These are phyloP conservation scores for Scorias spongiosa DNA, from an alignment of 2,329 filamentous ascomycete genomes.

Conservation along the genomic window DNA sequence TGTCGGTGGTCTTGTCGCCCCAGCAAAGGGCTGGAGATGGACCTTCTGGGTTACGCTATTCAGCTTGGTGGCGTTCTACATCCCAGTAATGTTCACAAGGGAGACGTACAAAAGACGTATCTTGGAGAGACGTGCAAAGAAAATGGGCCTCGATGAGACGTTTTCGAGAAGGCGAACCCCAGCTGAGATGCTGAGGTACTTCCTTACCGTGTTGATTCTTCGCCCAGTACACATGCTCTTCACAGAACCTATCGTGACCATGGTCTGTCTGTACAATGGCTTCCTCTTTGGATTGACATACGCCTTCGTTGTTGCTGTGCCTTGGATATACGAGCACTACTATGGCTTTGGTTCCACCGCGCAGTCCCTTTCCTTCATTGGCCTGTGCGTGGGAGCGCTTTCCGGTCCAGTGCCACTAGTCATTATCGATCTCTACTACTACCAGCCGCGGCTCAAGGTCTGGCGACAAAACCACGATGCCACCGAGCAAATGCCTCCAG, in stretches of 20 bases:
- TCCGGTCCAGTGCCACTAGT: slow-evolving; percentile 35
- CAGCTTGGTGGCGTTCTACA: slow-evolving; percentile 47
- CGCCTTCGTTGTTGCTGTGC: slow-evolving; percentile 34
- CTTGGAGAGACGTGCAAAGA: slow-evolving; percentile 30
- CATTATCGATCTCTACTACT: slow-evolving; percentile 34
- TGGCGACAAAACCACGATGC: slow-evolving; percentile 24
- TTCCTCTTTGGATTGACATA: slow-evolving; percentile 38
- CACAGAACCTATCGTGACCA: slow-evolving; percentile 51
- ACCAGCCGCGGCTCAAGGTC: slow-evolving; percentile 34
- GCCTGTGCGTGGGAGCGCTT: slow-evolving; percentile 53
- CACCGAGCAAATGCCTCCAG: slow-evolving; percentile 41
- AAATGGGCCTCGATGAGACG: slow-evolving; percentile 42
- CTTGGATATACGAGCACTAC: slow-evolving; percentile 46
- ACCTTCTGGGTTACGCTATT: slow-evolving; percentile 47
- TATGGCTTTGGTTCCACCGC: slow-evolving; percentile 45
- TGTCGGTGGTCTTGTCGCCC: slow-evolving; percentile 48
- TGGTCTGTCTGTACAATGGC: slow-evolving; percentile 51
- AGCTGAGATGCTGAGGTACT: slow-evolving; percentile 13
- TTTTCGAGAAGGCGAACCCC: slow-evolving; percentile 25
- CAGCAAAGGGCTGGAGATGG: slow-evolving; percentile 51
- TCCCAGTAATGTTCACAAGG: slow-evolving; percentile 35
- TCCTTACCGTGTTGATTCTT: background rate
- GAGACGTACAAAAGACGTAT: slow-evolving; percentile 44
- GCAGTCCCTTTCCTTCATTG: slow-evolving; percentile 51
- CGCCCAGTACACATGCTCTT: slow-evolving; percentile 57